Evolutionary conservation across 73 alveolate genomes (phyloP).

Genomic region (Tetrahymena borealis): DNA sequence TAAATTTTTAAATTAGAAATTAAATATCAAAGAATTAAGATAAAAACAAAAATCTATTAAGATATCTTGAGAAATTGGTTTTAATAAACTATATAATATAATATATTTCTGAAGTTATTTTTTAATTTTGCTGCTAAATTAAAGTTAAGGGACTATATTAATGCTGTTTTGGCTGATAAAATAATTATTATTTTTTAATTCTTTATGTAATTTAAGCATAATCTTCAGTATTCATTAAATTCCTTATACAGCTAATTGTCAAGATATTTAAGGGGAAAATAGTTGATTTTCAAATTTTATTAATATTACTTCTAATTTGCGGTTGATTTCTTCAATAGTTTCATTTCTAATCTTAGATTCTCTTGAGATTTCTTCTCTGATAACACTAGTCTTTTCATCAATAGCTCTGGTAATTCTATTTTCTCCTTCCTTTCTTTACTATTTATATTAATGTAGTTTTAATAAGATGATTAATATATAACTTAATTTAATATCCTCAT

Average conservation of each 20-base stretch:
- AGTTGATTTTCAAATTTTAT: slow-evolving; percentile 18
- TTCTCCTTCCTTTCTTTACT: slow-evolving; percentile 55
- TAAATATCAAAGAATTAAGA: background rate
- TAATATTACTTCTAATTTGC: slow-evolving; percentile 23
- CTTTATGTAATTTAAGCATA: too few species aligned
- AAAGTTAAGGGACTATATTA: too few species aligned
- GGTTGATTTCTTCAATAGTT: slow-evolving; percentile 41
- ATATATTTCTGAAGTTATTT: too few species aligned
- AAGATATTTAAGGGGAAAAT: slow-evolving; percentile 28
- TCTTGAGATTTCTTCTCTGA: slow-evolving; percentile 29
- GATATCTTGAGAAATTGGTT: too few species aligned
- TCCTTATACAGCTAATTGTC: slow-evolving; percentile 21
- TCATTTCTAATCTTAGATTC: slow-evolving; percentile 32
- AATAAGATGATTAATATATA: too few species aligned
- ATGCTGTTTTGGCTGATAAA: too few species aligned
- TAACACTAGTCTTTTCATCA: slow-evolving; percentile 44
- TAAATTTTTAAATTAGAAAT: slow-evolving; percentile 4
- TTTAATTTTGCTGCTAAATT: too few species aligned
- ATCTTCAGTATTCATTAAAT: too few species aligned
- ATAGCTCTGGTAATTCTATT: slow-evolving; percentile 22
- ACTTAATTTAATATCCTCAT: too few species aligned
- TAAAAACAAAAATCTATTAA: background rate
- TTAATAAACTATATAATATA: too few species aligned
- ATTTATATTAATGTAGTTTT: too few species aligned
- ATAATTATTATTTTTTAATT: too few species aligned